Evolutionary conservation across 2,329 filamentous ascomycete species (phyloP), one percentile per base, ranked within the genome.

Genomic region (Hansfordia pulvinata): DNA sequence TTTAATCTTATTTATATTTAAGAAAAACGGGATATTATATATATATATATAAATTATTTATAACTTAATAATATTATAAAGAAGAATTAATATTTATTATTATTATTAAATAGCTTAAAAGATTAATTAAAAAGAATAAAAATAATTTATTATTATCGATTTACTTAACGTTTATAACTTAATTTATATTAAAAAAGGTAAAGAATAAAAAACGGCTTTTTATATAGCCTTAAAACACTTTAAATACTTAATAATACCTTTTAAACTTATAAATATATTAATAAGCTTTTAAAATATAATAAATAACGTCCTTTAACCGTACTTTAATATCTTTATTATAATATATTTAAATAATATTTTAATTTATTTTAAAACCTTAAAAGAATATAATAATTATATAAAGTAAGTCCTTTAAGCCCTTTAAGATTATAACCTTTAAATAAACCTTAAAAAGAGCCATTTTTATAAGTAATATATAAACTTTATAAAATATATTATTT

Each of bases 171-270:
- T 30, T 8, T 16, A 41, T 31, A 33, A 32, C 37, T 23, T 31
- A 27, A 10, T 35, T 41, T 24, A 26, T 20, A 26, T 38, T 49
- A 17, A 28, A 23, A 13, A 19, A 40, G 37, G 30, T 27, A 11
- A 26, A 52, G 16, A 26, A 50, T 36, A 50, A 34, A 32, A 52
- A 50, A 26, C 53, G 27, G 6, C 33, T 27, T 10, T 52, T 52
- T 34, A 25, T 30, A 11, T 43, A 16, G 9, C 21, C 25, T 17
- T 47, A 39, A 25, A 30, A 35, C 3, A 24, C 39, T 16, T 53
- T 34, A 31, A 32, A 51, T 23, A 51, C 47, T 26, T 20, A 40
- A 16, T 27, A 50, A 11, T 47, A 47, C 27, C 34, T 31, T 10
- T 52, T 52, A 30, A 31, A 37, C 2, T 23, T 50, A 17, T 40